Evolutionary conservation across 768 basidiomycete species (phyloP).

Genomic region (Lactarius quietus): DNA sequence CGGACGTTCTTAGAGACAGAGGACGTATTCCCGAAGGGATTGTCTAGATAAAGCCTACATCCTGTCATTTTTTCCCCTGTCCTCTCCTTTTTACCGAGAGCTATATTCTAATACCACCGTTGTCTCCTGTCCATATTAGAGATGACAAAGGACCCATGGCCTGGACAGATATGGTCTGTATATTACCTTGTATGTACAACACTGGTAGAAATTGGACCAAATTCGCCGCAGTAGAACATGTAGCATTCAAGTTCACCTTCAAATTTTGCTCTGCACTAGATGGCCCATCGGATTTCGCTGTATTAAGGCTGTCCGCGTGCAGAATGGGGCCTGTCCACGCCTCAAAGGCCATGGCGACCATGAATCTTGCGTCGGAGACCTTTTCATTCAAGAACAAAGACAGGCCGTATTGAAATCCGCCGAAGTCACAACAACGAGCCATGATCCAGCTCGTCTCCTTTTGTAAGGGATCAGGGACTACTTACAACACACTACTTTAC

Average conservation of each 20-base stretch:
- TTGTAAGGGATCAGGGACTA: no score
- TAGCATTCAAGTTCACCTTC: neutral
- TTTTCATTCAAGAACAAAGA: no score
- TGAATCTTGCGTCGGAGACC: neutral
- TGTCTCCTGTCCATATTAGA: neutral
- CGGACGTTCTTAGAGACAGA: slow-evolving; percentile 42
- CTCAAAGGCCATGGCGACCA: neutral
- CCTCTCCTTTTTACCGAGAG: neutral
- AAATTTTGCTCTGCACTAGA: neutral
- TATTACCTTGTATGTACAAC: neutral
- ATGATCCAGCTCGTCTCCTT: no score
- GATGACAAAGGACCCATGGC: neutral
- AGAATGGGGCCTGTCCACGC: neutral
- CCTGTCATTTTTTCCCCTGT: neutral
- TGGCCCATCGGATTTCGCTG: neutral
- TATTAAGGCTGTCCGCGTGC: neutral
- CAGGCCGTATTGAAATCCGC: no score
- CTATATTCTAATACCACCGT: neutral
- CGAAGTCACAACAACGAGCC: no score
- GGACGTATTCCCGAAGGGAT: neutral
- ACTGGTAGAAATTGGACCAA: neutral
- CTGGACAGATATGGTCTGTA: neutral
- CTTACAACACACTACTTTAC: no score
- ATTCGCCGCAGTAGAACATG: neutral
- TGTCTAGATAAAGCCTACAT: neutral